These are phyloP conservation scores for Aspergillus brasiliensis DNA, from an alignment of 2,329 filamentous ascomycete genomes.

Conservation along the genomic window DNA sequence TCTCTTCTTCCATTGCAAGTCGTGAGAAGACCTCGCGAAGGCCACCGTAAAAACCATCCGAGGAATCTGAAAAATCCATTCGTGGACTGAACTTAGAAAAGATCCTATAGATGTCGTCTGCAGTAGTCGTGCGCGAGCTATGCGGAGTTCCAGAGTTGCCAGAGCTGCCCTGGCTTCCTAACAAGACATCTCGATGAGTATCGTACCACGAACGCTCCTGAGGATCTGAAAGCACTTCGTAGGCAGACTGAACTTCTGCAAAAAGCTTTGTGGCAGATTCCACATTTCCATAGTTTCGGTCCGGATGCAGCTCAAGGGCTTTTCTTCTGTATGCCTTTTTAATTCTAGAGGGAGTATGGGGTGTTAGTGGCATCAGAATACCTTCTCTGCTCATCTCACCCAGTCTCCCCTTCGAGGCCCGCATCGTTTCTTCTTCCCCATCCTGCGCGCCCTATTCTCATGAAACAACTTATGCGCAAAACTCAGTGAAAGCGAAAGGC, in stretches of 20 bases:
- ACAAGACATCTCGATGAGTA: slow-evolving; percentile 82
- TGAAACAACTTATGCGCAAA: neutral
- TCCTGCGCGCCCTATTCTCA: neutral
- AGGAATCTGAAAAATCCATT: slow-evolving; percentile 77
- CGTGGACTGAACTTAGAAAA: slow-evolving; percentile 78
- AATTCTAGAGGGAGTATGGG: slow-evolving; percentile 58
- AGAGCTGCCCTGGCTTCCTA: slow-evolving; percentile 61
- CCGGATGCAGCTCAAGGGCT: slow-evolving; percentile 90
- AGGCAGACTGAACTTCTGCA: slow-evolving; percentile 88
- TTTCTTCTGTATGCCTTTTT: slow-evolving; percentile 91
- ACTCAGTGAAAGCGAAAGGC: neutral
- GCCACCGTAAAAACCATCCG: slow-evolving; percentile 81
- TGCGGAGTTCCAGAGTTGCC: slow-evolving; percentile 60
- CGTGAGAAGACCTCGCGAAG: slow-evolving; percentile 76
- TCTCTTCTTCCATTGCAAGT: slow-evolving; percentile 76
- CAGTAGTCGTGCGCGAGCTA: slow-evolving; percentile 74
- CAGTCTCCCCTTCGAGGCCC: no score
- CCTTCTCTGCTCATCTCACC: neutral
- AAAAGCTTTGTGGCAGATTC: slow-evolving; percentile 83
- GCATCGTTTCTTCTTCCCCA: neutral
- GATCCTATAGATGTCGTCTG: slow-evolving; percentile 75
- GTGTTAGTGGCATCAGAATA: slow-evolving; percentile 7
- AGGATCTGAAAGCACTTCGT: slow-evolving; percentile 92
- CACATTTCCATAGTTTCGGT: slow-evolving; percentile 85
- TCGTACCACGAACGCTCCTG: slow-evolving; percentile 99